phyloP scores from a whole-genome alignment of 2,329 filamentous ascomycete species.

The Knoxdaviesia capensis region DNA sequence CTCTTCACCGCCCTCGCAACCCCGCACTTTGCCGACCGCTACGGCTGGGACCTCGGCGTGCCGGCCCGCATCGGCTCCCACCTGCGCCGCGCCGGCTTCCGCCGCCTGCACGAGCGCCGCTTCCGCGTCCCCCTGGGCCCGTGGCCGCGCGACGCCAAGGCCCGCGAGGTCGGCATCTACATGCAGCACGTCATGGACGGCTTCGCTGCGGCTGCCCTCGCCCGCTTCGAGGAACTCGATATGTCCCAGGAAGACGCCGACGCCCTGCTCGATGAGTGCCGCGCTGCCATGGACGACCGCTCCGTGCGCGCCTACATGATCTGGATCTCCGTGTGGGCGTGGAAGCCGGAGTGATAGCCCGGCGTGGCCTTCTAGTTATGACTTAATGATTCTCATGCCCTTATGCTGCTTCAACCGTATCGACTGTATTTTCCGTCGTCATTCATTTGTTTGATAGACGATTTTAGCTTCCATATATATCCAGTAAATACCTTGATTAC shows the following conservation, averaged over 20 bases:
- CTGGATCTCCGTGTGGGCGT: constrained; percentile 18
- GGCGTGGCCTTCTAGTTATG: too few species aligned
- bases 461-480: too few species aligned
- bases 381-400: too few species aligned
- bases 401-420: too few species aligned
- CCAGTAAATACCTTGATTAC: too few species aligned
- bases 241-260: constrained; percentile 15
- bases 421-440: too few species aligned
- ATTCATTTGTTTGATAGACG: too few species aligned
- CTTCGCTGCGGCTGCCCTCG: constrained; percentile 14
- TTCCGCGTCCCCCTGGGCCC: constrained; percentile 15
- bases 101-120: constrained; percentile 12
- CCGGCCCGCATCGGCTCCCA: constrained; percentile 10
- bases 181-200: constrained; percentile 15
- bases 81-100: constrained; percentile 14
- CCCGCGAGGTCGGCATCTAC: constrained; percentile 18
- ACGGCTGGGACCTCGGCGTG: constrained; percentile 16
- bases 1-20: constrained; percentile 14
- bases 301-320: constrained; percentile 14
- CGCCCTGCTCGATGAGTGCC: constrained; percentile 12
- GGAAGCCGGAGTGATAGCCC: constrained; percentile 11
- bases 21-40: constrained; percentile 11
- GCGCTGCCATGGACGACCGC: constrained; percentile 13
- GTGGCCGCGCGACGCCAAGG: constrained; percentile 15
- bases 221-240: constrained; percentile 13